Evolutionary conservation across 495 filamentous ascomycete species (phyloP), one percentile per base, ranked within the genome.

Genomic region (Aspergillus mulundensis): DNA sequence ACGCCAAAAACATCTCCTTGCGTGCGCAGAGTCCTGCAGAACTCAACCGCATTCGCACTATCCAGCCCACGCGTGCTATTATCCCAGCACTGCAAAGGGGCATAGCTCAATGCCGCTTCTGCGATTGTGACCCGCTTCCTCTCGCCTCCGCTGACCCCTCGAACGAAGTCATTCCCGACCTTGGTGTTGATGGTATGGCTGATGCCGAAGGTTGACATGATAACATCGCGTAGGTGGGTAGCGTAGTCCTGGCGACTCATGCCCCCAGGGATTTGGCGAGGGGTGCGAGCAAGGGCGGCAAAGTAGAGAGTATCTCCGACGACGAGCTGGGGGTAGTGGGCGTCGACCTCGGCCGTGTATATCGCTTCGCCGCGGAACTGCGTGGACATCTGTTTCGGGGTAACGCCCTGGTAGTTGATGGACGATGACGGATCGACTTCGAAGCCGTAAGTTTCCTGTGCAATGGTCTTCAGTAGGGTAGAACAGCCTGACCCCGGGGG

Each of bases 11-110:
- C 80, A 63, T 90, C 84, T 15, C 88, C 87, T 70, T 89, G 82
- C 50, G 90, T 74, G 14, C 87, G 81, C 50, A 94, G 73, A 0
- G 87, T 89, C 64, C 87, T 88, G 61, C 81, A 77, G 64, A 77
- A 78, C 50, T 91, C 87, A 46, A 95, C 78, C 0, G 91, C 91
- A 7, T 91, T 95, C 15, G 85, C 87, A 46, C 88, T 88, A 63
- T 96, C 91, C 42, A 95, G 73, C 47, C 91, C 91, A 62, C 91
- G 83, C 3, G 90, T 94, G 59, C 83, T 86, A 75, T 96, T 95
- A 68, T 95, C 91, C 88, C 90, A 95, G 23, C 84, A 89, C 50
- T 86, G 80, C 12, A 96, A 70, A 50, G 84, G 84, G 46, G 84
- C 86, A 49, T 87, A 87, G 34, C 86, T 88, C 23, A 90, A 77